A percentile compares a stretch with the other conserved stretches of the same genome.
phyloP scores from a whole-genome alignment of 169 alveolate genomes.

The Plasmodium gallinaceum region DNA sequence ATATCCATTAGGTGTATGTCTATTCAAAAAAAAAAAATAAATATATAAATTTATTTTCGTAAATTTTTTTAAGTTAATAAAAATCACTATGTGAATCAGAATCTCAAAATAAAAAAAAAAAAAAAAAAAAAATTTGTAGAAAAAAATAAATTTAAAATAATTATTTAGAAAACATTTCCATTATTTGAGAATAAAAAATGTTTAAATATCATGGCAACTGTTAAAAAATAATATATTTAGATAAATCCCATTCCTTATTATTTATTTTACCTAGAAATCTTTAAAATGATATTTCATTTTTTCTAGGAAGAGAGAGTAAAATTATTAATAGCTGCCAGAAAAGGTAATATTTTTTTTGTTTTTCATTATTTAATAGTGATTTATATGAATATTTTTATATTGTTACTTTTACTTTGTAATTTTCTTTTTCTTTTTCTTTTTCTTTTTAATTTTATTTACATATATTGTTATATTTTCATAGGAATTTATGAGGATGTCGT shows the following conservation, averaged over 20 bases:
- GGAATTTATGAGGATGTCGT: slow-evolving; percentile 67
- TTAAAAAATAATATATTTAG: slow-evolving; percentile 16
- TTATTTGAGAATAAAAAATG: neutral
- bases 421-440: neutral
- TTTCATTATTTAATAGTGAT: neutral
- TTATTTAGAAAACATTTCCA: neutral
- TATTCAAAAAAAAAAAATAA: neutral
- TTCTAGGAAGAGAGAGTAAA: slow-evolving; percentile 73
- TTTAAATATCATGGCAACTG: slow-evolving; percentile 51
- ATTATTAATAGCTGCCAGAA: slow-evolving; percentile 67
- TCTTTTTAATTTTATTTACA: neutral
- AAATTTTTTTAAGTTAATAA: neutral
- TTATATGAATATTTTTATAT: neutral
- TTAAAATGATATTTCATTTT: neutral
- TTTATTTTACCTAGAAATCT: neutral
- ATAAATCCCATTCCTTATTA: neutral
- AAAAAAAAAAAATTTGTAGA: neutral
- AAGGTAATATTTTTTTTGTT: slow-evolving; percentile 13
- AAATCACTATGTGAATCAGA: neutral
- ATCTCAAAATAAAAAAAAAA: neutral
- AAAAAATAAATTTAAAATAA: neutral
- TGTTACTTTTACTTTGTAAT: neutral
- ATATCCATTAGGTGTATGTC: neutral
- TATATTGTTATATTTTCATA: slow-evolving; percentile 9
- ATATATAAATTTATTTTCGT: neutral